Conservation (phyloP, 768 basidiomycete genomes). For the Astraeus odoratus region DNA sequence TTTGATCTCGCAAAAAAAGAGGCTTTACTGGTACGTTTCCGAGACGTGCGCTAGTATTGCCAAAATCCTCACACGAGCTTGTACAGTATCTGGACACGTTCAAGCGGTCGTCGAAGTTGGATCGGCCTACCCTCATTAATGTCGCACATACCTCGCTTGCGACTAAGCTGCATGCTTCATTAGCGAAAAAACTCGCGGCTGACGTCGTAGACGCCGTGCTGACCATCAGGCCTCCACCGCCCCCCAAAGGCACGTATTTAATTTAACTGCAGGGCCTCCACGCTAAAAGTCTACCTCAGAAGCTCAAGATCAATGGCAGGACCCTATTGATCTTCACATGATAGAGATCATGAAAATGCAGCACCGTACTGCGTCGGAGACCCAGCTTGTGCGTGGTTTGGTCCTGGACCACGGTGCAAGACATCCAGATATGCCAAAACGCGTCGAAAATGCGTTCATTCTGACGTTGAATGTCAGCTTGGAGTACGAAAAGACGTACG, state of each 20-base stretch:
- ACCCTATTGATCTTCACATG: constrained; percentile 98
- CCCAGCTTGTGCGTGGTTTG: constrained; percentile 89
- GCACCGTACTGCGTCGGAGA: constrained; percentile 96
- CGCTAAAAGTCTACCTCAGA: constrained; percentile 33
- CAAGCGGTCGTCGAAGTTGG: constrained; percentile 70
- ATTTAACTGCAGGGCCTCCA: constrained; percentile 20
- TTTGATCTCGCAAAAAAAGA: constrained; percentile 98
- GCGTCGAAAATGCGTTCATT: constrained; percentile 93
- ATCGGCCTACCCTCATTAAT: constrained; percentile 86
- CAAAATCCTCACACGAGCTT: constrained; percentile 16
- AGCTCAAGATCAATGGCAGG: constrained; percentile 60
- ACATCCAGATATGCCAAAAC: constrained; percentile 99
- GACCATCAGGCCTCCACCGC: constrained; percentile 69
- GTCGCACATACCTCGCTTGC: constrained; percentile 94
- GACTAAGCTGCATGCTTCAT: constrained; percentile 77
- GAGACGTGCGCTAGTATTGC: constrained; percentile 8
- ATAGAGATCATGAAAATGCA: constrained; percentile 99
- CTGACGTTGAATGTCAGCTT: constrained; percentile 94
- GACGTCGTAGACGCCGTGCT: constrained; percentile 95
- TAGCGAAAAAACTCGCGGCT: constrained; percentile 84
- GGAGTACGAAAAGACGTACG: constrained; percentile 99
- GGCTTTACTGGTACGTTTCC: constrained; percentile 64
- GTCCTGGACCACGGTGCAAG: constrained; percentile 96
- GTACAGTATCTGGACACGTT: constrained; percentile 86
- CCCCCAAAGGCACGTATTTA: constrained; percentile 45